These are phyloP conservation scores for Trichoderma sp. DNA, from an alignment of 2,329 filamentous ascomycete species.

Conservation along the genomic window DNA sequence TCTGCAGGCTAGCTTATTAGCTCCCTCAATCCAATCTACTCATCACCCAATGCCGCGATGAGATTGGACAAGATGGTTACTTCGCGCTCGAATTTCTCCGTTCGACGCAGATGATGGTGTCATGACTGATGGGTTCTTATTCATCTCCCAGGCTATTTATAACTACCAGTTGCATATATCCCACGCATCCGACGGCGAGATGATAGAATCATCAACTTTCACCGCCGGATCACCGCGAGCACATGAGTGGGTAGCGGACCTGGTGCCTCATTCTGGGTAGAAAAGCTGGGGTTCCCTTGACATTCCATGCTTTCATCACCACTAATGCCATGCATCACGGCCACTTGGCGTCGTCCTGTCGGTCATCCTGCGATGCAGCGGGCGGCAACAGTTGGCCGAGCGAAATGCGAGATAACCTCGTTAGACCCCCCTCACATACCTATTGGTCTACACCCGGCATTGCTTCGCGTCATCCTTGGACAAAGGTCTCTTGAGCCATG, in stretches of 20 bases:
- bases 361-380: slow-evolving; percentile 11
- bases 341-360: slow-evolving; percentile 5
- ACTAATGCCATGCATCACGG: slow-evolving; percentile 10
- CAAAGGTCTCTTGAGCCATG: not conserved
- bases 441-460: not conserved
- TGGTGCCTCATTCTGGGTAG: slow-evolving; percentile 13
- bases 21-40: slow-evolving; percentile 2
- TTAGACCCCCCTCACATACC: not conserved
- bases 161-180: slow-evolving; percentile 10
- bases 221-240: slow-evolving; percentile 12
- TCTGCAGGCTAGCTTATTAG: slow-evolving; percentile 16
- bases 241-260: slow-evolving; percentile 12
- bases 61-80: slow-evolving; percentile 5
- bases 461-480: not conserved
- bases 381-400: not conserved
- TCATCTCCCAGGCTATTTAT: slow-evolving; percentile 10
- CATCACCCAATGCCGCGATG: slow-evolving; percentile 10
- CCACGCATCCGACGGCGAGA: slow-evolving; percentile 14
- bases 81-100: slow-evolving; percentile 10
- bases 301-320: slow-evolving; percentile 4
- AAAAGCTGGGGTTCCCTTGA: slow-evolving; percentile 1
- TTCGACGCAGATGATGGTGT: slow-evolving; percentile 13
- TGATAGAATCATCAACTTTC: slow-evolving; percentile 11
- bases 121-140: slow-evolving; percentile 13
- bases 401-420: slow-evolving; percentile 1